phyloP scores from a whole-genome alignment of 306 rosid species.

The Trifolium fragiferum region DNA sequence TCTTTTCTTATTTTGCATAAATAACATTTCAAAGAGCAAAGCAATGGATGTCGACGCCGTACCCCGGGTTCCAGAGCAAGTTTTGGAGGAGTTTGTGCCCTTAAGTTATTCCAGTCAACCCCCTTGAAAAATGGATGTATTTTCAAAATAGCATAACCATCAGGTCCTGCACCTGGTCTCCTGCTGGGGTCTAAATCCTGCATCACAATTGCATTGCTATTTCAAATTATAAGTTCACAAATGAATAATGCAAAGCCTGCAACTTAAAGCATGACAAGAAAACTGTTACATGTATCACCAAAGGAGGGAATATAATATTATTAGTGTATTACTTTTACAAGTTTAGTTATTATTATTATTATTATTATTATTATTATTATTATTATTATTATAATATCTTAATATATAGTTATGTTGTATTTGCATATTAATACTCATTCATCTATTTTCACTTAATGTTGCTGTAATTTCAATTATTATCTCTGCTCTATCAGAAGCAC shows the following conservation, averaged over 20 bases:
- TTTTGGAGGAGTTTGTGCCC: constrained; percentile 72
- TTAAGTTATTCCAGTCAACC: constrained; percentile 75
- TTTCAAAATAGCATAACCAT: constrained; percentile 78
- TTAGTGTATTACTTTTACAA: background rate
- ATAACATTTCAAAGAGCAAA: constrained; percentile 34
- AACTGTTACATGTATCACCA: constrained; percentile 10
- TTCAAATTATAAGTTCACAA: constrained; percentile 27
- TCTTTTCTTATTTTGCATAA: constrained; percentile 30
- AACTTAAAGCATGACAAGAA: constrained; percentile 32
- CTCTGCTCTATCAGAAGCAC: too few relatives aligned
- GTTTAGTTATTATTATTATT: too few relatives aligned
- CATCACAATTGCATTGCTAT: constrained; percentile 33
- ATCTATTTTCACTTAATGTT: too few relatives aligned
- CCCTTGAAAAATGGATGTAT: constrained; percentile 86
- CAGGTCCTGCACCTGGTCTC: constrained; percentile 94
- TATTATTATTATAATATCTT: too few relatives aligned
- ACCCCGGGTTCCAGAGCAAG: constrained; percentile 78
- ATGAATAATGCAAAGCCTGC: constrained; percentile 29
- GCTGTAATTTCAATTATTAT: too few relatives aligned
- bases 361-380: too few relatives aligned
- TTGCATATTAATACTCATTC: too few relatives aligned
- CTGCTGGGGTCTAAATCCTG: constrained; percentile 89
- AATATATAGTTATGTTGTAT: background rate
- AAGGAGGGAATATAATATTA: constrained; percentile 7
- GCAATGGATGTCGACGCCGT: constrained; percentile 42